Conservation (phyloP, 2,329 filamentous ascomycete genomes). For the Aureobasidium sp. region DNA sequence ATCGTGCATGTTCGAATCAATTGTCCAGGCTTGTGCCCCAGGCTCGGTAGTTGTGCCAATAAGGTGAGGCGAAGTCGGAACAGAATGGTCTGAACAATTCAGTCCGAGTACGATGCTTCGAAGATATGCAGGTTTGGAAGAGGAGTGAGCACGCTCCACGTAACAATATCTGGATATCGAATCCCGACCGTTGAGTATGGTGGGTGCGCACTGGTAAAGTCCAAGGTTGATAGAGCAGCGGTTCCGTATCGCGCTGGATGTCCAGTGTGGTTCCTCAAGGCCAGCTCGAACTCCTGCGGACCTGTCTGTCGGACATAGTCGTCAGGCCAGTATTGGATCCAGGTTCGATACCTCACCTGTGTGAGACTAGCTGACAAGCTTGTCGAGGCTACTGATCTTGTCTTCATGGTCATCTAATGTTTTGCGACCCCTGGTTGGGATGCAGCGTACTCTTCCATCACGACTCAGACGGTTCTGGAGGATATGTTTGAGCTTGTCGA, state of each 20-base stretch:
- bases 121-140: neutral
- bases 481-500: neutral
- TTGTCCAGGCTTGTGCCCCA: neutral
- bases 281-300: neutral
- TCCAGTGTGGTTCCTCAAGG: neutral
- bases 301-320: neutral
- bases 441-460: neutral
- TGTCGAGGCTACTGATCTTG: neutral
- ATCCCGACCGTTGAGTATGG: neutral
- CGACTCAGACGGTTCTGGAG: neutral
- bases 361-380: neutral
- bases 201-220: neutral
- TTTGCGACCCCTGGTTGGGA: neutral
- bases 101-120: neutral
- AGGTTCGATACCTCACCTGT: neutral
- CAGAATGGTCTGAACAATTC: neutral
- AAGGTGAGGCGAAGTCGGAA: neutral
- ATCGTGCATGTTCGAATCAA: neutral
- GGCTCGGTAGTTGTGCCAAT: neutral
- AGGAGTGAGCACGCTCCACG: neutral
- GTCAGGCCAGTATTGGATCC: neutral
- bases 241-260: neutral
- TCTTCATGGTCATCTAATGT: neutral
- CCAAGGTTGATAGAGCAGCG: neutral
- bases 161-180: neutral